These are phyloP conservation scores for Rhynchosporium graminicola DNA, from an alignment of 2,329 filamentous ascomycete species.

Conservation along the genomic window DNA sequence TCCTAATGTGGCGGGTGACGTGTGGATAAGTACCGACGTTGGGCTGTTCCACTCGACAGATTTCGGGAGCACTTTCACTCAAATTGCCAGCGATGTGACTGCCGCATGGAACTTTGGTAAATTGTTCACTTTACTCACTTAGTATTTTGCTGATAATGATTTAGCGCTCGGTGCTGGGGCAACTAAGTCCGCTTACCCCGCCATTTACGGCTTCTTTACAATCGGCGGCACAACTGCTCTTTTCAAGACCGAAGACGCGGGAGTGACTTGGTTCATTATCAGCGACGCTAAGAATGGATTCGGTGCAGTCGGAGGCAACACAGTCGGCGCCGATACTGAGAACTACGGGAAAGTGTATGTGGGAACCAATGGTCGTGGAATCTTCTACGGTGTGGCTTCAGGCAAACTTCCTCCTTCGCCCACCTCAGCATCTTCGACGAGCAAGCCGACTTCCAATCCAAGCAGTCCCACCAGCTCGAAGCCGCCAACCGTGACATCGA, in stretches of 20 bases:
- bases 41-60: conserved; percentile 57
- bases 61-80: conserved; percentile 41
- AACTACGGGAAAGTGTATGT: conserved; percentile 38
- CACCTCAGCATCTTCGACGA: conserved; percentile 10
- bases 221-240: conserved; percentile 23
- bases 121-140: background rate
- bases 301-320: conserved; percentile 30
- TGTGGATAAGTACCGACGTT: conserved; percentile 57
- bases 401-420: conserved; percentile 34
- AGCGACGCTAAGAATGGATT: conserved; percentile 31
- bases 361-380: conserved; percentile 41
- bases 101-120: conserved; percentile 21
- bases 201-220: conserved; percentile 28
- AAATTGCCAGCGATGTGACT: conserved; percentile 15
- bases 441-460: conserved; percentile 1
- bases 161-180: conserved; percentile 23
- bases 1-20: conserved; percentile 58
- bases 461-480: conserved; percentile 9
- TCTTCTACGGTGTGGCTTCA: conserved; percentile 37
- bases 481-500: conserved; percentile 2
- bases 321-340: conserved; percentile 28
- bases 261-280: conserved; percentile 25
- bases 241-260: conserved; percentile 24
- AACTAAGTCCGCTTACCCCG: conserved; percentile 16
- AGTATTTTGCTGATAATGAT: background rate